Base-by-base conservation (phyloP, 805 yeast species). In the Candida boleticola region DNA sequence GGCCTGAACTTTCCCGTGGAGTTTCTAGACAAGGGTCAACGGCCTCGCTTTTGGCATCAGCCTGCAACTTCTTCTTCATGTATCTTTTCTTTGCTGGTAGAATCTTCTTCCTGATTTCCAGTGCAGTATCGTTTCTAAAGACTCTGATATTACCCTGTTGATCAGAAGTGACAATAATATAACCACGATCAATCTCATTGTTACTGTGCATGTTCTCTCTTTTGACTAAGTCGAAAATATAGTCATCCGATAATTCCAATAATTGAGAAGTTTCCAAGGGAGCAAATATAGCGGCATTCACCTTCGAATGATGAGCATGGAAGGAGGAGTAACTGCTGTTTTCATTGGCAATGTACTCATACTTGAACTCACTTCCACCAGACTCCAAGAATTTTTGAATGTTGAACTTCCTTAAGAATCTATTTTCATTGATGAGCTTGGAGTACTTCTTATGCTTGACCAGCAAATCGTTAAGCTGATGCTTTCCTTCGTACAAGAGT, bases 281-380 rank as follows among this genome's bases (percentile, higher is more conserved):
- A 1, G 95, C 96, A 63, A 89, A 78, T 0, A 80, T 53, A 0
- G 96, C 90, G 29, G 77, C 80, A 32, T 92, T 89, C 26, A 89
- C 86, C 27, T 79, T 75, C 1, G 82, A 66, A 54, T 79, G 81
- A 60, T 86, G 89, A 0, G 93, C 88, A 63, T 85, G 92, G 57
- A 88, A 84, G 3, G 85, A 72, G 2, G 83, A 70, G 58, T 83
- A 85, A 44, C 80, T 77, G 33, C 70, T 71, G 54, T 85, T 80
- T 45, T 81, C 83, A 51, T 64, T 70, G 4, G 66, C 68, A 45
- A 57, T 56, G 38, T 54, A 56, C 23, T 54, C 60, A 36, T 39
- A n/a, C 3, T 38, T 29, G 14, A 41, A 40, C 1, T 25, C 34
- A 23, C 11, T 7, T 13, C 40, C 21, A 26, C 53, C 58, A 17